Evolutionary conservation across 805 yeast genomes (phyloP), one percentile per base, ranked within the genome.

Genomic region (Yamadazyma endophytica): DNA sequence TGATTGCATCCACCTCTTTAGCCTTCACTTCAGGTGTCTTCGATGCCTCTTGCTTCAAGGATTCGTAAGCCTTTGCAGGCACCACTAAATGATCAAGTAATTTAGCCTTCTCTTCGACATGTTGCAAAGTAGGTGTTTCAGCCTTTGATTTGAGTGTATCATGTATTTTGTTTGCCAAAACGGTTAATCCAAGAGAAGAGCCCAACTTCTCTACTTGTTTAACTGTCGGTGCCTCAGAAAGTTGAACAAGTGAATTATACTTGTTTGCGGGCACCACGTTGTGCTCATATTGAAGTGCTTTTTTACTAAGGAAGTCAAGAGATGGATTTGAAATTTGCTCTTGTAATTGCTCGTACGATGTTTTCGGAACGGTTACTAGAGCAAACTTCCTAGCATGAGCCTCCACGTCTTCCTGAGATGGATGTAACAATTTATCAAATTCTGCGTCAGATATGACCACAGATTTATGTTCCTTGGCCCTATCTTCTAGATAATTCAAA

Each of bases 301-400:
- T 52, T 25, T 49, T 49, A 9, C 42, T 36, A 3, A 63, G 21
- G 34, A 44, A 50, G 5, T 45, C 53, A n/a, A 37, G 19, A 1
- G 53, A 28, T 17, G 61, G 61, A 3, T 40, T 28, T 7, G 33
- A 46, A 15, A 39, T 21, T 21, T 36, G 29, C 21, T 29, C 22
- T 6, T 27, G 25, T 20, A 38, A 34, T 5, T 16, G 13, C 4
- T 37, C 38, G 19, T 31, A 31, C 4, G 35, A 29, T 2, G 24
- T 25, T 13, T 31, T 33, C 12, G 24, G 25, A 13, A 37, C 16
- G 9, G 31, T 13, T 3, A 29, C 17, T 6, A 35, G 16, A 3
- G 42, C 45, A 23, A 25, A 20, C 14, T 9, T 24, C 6, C n/a
- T 9, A 4, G 52, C 51, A 17, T 44, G 42, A 2, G 29, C 22